Base-by-base conservation (phyloP, 768 basidiomycete species). In the Pleurotus djamor region DNA sequence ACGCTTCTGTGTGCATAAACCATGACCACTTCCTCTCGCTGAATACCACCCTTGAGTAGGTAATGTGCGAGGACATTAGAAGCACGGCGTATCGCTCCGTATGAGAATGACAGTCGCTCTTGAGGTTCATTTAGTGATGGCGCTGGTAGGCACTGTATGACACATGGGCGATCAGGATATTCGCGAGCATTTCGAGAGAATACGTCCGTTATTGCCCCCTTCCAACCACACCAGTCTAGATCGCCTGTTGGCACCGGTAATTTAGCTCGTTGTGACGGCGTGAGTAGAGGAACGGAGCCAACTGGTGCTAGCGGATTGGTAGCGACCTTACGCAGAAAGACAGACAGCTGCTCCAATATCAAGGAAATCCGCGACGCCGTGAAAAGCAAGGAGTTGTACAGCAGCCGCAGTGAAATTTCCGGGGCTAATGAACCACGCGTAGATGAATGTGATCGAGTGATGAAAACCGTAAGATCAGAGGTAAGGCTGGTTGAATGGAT, bases 181-280 rank as follows among this genome's bases (percentile, higher is more conserved):
- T 76, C 72, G 9, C 81, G 77, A 2, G 97, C 97, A 74, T 99
- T 98, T 38, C 77, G 75, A 8, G 94, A 91, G 73, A 99, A 98
- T 21, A 98, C 85, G 69, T 96, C 91, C 12, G 96, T 94, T 68
- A 99, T 98, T 5, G 96, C 92, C 35, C 96, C 97, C 71, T 95
- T 94, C 85, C 89, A 99, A 54, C 89, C 96, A 72, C 94, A 96
- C 96, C 97, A 99, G 66, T 97, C 84, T 37, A 99, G 83, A 71
- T 98, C 89, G 13, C 85, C 89, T 9, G 84, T 86, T 2, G 96
- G 94, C 67, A 91, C 82, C 0, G 97, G 97, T 4, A 99, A 81
- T 50, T 79, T 79, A 10, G 73, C 76, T 57, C 79, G 80, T 72
- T 98, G 94, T 10, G 74, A 70, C 3, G 87, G 77, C 0, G 93